Evolutionary conservation across 2,329 filamentous ascomycete species (phyloP), one percentile per base, ranked within the genome.

Genomic region (Sporothrix dimorphospora): DNA sequence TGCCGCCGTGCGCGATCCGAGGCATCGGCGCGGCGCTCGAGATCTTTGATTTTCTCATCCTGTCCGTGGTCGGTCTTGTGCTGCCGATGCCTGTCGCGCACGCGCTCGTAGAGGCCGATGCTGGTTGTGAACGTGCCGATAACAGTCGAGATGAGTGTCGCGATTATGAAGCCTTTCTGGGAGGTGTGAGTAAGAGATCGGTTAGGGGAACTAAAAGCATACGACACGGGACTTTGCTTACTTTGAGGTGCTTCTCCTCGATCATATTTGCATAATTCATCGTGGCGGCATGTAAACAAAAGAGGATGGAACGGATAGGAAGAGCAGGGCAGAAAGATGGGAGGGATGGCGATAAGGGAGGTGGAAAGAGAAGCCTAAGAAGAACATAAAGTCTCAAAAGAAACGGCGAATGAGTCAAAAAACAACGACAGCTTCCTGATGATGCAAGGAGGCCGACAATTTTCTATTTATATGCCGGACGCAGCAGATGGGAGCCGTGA

Each of bases 141-240:
- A 16, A 82, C 77, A 7, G 81, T 82, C 14, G 81, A 81, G 61
- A 80, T 79, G 27, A 82, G 79, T 2, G 80, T 81, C n/a, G 81
- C 81, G 38, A 82, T 76, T 47, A 82, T 80, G 74, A 82, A 82
- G 5, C 79, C 79, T 78, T 81, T 79, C 80, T 81, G 45, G 14
- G 49, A 12, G 49, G 16, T 57, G 65, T 66, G 21, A 71, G 67
- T 14, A 9, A 6, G 19, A 27, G 8, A 0, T 16, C 6, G 49
- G 9, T n/a, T 30, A 40, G 2, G 16, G 19, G 27, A 45, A 1
- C 11, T 1, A 34, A 21, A 4, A 4, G 16, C 21, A 12, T 14
- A 2, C 4, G 42, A 14, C 38, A n/a, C 1, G 24, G 6, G 8
- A 12, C 65, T n/a, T 4, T 2, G 40, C 78, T 63, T 65, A 81